phyloP scores from a whole-genome alignment of 345 rosid species.

The Kernera saxatilis region DNA sequence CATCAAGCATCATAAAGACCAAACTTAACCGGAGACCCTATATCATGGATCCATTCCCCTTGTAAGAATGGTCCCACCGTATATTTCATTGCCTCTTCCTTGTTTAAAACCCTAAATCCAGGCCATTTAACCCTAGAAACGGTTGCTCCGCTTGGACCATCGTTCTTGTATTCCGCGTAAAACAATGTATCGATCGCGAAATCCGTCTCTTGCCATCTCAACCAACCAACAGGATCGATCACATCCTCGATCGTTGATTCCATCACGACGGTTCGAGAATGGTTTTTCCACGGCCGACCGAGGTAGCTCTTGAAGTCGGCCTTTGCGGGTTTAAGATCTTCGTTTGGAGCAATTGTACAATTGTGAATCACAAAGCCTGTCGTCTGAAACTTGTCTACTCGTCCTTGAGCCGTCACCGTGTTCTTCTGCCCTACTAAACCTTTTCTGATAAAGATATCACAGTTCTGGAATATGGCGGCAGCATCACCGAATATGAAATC shows the following conservation, averaged over 20 bases:
- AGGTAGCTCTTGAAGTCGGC: conserved; percentile 49
- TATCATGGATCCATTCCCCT: conserved; percentile 46
- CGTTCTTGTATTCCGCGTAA: conserved; percentile 68
- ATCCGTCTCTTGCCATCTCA: conserved; percentile 49
- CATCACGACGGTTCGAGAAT: conserved; percentile 68
- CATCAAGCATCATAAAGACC: conserved; percentile 35
- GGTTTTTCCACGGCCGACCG: conserved; percentile 72
- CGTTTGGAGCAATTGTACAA: conserved; percentile 48
- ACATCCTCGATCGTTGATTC: conserved; percentile 60
- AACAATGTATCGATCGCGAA: conserved; percentile 45
- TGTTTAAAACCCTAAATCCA: conserved; percentile 47
- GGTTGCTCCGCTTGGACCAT: conserved; percentile 49
- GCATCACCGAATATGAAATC: conserved; percentile 96
- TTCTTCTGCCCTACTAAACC: conserved; percentile 50
- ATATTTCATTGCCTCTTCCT: conserved; percentile 47
- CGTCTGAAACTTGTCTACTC: conserved; percentile 50
- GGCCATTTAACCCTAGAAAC: conserved; percentile 64
- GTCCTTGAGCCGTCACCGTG: conserved; percentile 64
- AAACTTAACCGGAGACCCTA: conserved; percentile 37
- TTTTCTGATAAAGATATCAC: conserved; percentile 51
- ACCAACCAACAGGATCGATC: conserved; percentile 73
- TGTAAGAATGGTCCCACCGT: conserved; percentile 58
- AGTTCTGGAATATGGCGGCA: conserved; percentile 69
- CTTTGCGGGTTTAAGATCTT: conserved; percentile 38
- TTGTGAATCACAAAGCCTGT: conserved; percentile 78